Conservation (phyloP, 192 early-diverging fungal species). For the Diversispora eburnea region DNA sequence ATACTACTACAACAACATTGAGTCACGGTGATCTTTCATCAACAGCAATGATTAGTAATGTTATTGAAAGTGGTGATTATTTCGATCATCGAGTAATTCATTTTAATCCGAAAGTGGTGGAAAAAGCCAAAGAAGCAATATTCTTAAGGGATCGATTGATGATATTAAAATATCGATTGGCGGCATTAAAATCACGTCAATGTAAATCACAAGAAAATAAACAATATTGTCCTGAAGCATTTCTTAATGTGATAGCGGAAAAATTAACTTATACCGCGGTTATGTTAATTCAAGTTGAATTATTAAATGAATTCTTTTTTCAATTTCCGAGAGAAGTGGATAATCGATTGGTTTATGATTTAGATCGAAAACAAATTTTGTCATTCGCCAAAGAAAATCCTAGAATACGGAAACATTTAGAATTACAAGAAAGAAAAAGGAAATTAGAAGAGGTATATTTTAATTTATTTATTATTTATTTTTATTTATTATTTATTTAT, state of each 20-base stretch:
- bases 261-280: constrained; percentile 94
- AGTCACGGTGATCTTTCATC: no score
- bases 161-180: constrained; percentile 76
- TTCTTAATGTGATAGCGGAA: constrained; percentile 86
- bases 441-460: constrained; percentile 78
- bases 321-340: constrained; percentile 95
- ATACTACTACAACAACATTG: neutral
- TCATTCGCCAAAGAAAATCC: constrained; percentile 92
- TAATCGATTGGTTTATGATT: constrained; percentile 83
- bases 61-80: constrained; percentile 38
- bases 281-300: constrained; percentile 97
- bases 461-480: neutral
- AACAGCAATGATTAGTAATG: constrained; percentile 25
- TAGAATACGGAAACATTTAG: constrained; percentile 75
- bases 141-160: constrained; percentile 71
- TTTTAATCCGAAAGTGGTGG: constrained; percentile 70
- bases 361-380: constrained; percentile 73
- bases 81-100: constrained; percentile 54
- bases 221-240: constrained; percentile 92
- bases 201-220: constrained; percentile 81
- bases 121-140: constrained; percentile 75
- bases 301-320: constrained; percentile 98
- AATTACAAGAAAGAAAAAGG: constrained; percentile 76
- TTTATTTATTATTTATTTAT: constrained; percentile 4
- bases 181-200: constrained; percentile 75